Percentiles rank a stretch among this genome's conserved stretches.
These are phyloP conservation scores for Zelopaecilomyces penicillatus DNA, from an alignment of 2,329 filamentous ascomycete genomes.

Conservation along the genomic window DNA sequence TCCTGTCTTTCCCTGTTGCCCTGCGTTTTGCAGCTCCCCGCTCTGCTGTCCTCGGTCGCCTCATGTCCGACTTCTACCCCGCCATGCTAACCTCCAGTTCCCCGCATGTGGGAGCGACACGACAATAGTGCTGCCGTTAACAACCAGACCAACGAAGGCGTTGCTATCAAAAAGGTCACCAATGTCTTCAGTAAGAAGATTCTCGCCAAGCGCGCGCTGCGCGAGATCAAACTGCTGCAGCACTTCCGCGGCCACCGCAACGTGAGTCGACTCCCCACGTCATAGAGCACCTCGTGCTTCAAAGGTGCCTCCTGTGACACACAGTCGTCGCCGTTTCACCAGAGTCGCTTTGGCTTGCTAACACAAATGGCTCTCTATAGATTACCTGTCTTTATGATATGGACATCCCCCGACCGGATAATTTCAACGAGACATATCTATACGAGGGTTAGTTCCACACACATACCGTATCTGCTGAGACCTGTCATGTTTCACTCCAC, in stretches of 20 bases:
- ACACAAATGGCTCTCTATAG: slow-evolving; percentile 35
- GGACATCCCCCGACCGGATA: slow-evolving; percentile 94
- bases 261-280: slow-evolving; percentile 39
- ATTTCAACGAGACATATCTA: slow-evolving; percentile 98
- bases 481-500: not conserved
- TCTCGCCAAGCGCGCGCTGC: slow-evolving; percentile 89
- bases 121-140: slow-evolving; percentile 78
- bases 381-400: slow-evolving; percentile 99
- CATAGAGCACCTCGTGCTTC: not conserved
- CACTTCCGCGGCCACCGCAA: slow-evolving; percentile 91
- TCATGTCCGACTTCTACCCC: slow-evolving; percentile 15
- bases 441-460: slow-evolving; percentile 69
- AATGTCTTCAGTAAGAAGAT: slow-evolving; percentile 99
- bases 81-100: slow-evolving; percentile 9
- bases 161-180: slow-evolving; percentile 99
- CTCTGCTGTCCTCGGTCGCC: too few species aligned
- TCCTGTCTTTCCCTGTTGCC: slow-evolving; percentile 10
- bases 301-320: too few species aligned
- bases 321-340: too few species aligned
- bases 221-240: slow-evolving; percentile 97
- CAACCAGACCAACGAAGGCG: slow-evolving; percentile 80
- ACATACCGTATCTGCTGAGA: not conserved
- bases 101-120: slow-evolving; percentile 8
- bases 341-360: not conserved
- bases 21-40: not conserved